Conservation (phyloP, 257 asterid genomes). For the Avicennia marina region DNA sequence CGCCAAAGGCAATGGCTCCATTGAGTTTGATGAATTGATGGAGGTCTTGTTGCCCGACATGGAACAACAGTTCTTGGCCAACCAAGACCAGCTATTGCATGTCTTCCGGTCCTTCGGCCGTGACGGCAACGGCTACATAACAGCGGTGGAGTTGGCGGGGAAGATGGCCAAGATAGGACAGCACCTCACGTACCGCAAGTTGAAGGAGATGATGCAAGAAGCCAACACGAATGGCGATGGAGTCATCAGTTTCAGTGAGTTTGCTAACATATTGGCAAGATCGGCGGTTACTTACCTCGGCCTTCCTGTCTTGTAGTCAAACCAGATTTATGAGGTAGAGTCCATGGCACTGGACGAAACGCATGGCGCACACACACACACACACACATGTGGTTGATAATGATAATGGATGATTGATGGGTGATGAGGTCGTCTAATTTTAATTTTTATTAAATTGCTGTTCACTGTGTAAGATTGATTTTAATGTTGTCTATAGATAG, state of each 20-base stretch:
- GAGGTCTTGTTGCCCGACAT: slow-evolving; percentile 47
- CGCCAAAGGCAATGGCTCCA: slow-evolving; percentile 46
- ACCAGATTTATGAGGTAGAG: no score
- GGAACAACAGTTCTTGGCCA: slow-evolving; percentile 34
- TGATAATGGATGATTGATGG: no score
- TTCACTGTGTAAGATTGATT: no score
- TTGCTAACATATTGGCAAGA: slow-evolving; percentile 41
- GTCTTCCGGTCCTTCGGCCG: slow-evolving; percentile 52
- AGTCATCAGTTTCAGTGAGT: slow-evolving; percentile 52
- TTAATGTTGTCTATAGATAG: no score
- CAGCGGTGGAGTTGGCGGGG: slow-evolving; percentile 50
- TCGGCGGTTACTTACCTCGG: slow-evolving; percentile 51
- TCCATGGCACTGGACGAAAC: no score
- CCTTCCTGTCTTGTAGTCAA: slow-evolving; percentile 25
- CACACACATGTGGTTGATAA: no score
- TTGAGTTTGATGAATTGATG: slow-evolving; percentile 49
- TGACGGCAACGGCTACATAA: slow-evolving; percentile 48
- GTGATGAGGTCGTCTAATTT: no score
- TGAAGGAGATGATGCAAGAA: slow-evolving; percentile 40
- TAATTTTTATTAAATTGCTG: no score
- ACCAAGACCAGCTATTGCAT: slow-evolving; percentile 49
- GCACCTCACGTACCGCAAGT: slow-evolving; percentile 39
- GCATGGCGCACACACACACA: no score
- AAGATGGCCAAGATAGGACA: slow-evolving; percentile 59
- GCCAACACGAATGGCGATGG: slow-evolving; percentile 66